Conservation (phyloP, 257 asterid species). For the Buddleja alternifolia region DNA sequence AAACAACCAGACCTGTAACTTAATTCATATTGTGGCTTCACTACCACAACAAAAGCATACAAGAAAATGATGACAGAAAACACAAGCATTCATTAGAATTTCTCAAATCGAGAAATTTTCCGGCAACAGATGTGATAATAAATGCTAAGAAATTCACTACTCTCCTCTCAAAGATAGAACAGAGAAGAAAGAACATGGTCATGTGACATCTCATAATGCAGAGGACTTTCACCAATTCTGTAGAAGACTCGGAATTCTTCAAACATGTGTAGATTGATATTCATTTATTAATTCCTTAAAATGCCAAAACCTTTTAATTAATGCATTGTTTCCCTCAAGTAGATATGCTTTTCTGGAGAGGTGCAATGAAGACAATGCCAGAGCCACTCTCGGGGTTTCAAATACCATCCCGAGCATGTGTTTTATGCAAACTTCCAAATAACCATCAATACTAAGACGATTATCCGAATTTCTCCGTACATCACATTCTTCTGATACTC, state of each 20-base stretch:
- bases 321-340: not conserved
- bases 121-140: constrained; percentile 5
- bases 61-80: constrained; percentile 7
- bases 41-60: constrained; percentile 17
- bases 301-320: constrained; percentile 4
- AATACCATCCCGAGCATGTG: constrained; percentile 10
- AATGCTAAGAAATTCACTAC: not conserved
- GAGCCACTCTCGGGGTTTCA: constrained; percentile 5
- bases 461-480: constrained; percentile 3
- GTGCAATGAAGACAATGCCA: not conserved
- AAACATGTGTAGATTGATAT: not conserved
- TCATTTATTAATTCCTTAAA: not conserved
- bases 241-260: constrained; percentile 2
- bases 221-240: constrained; percentile 6
- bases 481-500: not conserved
- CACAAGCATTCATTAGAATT: constrained; percentile 1
- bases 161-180: not conserved
- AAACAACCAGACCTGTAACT: not conserved
- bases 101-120: not conserved
- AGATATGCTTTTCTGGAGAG: constrained; percentile 7
- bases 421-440: not conserved
- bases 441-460: not conserved
- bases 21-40: constrained; percentile 12
- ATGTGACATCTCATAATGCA: not conserved
- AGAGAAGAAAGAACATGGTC: constrained; percentile 12